Evolutionary conservation across 805 yeast genomes (phyloP).

Genomic region (Kazachstania psychrophila): DNA sequence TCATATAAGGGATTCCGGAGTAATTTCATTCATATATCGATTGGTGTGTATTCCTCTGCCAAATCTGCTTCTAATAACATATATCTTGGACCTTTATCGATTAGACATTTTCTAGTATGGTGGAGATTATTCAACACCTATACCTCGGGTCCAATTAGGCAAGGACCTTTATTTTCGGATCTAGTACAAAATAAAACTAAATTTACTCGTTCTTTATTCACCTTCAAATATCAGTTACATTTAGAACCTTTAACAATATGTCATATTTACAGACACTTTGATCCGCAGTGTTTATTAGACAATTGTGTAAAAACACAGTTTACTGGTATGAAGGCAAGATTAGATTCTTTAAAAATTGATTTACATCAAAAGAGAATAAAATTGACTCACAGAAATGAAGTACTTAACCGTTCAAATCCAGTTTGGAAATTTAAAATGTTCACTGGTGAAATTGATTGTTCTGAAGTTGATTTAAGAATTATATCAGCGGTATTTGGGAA

Average conservation of each 20-base stretch:
- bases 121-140: constrained; percentile 73
- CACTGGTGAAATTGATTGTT: constrained; percentile 60
- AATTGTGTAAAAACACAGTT: constrained; percentile 34
- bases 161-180: constrained; percentile 58
- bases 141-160: constrained; percentile 65
- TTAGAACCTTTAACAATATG: constrained; percentile 60
- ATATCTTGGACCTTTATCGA: constrained; percentile 62
- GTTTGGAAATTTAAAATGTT: constrained; percentile 50
- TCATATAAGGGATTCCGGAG: constrained; percentile 54
- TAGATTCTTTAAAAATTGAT: constrained; percentile 46
- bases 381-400: constrained; percentile 35
- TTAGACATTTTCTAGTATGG: constrained; percentile 68
- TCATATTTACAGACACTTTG: constrained; percentile 57
- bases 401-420: constrained; percentile 36
- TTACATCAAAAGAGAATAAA: constrained; percentile 47
- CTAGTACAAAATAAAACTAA: constrained; percentile 38
- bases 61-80: constrained; percentile 50
- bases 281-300: constrained; percentile 34
- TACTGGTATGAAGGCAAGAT: constrained; percentile 58
- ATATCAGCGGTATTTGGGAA: constrained; percentile 58
- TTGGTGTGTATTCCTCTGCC: constrained; percentile 28
- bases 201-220: constrained; percentile 60
- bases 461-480: constrained; percentile 59
- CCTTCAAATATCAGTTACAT: constrained; percentile 65
- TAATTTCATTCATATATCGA: constrained; percentile 50